Percentiles rank a stretch among this genome's conserved stretches.
Evolutionary conservation across 306 rosid species (phyloP).

Genomic region (Macrotyloma uniflorum): DNA sequence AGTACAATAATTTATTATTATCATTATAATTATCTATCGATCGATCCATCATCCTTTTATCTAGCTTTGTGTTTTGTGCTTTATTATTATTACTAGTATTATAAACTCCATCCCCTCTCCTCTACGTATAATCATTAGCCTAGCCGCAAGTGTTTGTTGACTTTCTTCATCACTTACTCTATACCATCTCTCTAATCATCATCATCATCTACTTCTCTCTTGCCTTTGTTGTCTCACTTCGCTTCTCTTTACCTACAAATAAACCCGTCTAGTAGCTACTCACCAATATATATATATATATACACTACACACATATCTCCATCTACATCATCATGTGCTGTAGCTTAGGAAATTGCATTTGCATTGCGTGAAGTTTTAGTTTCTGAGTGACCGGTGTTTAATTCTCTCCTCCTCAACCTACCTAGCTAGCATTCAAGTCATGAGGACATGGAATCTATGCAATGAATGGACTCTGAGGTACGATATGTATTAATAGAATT

Average conservation of each 20-base stretch:
- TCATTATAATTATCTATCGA: background rate
- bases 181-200: conserved; percentile 21
- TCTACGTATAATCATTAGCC: background rate
- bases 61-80: background rate
- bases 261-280: background rate
- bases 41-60: background rate
- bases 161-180: background rate
- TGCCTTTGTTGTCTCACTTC: background rate
- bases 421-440: background rate
- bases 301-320: background rate
- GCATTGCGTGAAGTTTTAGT: conserved; percentile 30
- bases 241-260: conserved; percentile 14
- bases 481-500: conserved; percentile 7
- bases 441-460: conserved; percentile 13
- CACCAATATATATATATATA: background rate
- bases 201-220: background rate
- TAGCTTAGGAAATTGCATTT: conserved; percentile 32
- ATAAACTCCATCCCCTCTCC: background rate
- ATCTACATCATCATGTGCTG: conserved; percentile 8
- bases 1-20: background rate
- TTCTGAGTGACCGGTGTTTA: conserved; percentile 31
- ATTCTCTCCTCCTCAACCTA: background rate
- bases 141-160: background rate
- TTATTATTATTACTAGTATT: background rate
- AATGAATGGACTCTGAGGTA: conserved; percentile 20